Base-by-base conservation (phyloP, 371 early-diverging fungal species). In the Mucor saturninus region DNA sequence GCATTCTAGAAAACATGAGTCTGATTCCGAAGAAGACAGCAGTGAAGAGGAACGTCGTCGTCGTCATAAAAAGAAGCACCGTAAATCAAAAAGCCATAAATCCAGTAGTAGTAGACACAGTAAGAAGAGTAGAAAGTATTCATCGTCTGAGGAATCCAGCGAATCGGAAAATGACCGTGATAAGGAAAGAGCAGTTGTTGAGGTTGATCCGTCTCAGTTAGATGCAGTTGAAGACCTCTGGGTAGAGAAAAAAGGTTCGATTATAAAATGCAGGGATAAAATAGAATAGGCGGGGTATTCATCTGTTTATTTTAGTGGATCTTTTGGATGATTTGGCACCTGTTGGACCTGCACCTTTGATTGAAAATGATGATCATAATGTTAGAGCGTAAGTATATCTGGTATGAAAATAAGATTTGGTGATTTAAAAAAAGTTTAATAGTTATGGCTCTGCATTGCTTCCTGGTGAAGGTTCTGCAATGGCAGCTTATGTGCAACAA, bases 401-500 rank as follows among this genome's bases (percentile, higher is more conserved):
- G 65, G 65, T 73, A 37, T 13, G 43, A 59, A 43, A 43, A 7
- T 28, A 56, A 28, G 9, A 37, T 31, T n/a, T n/a, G 32, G 46
- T 26, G 15, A 52, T 30, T 42, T 10, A 68, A 37, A 60, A 65
- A 11, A 38, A 54, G 30, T 51, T 40, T 2, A 43, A 84, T 80
- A 50, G 50, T 39, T 95, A 93, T 73, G 96, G 96, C 68, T 86
- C 89, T 4, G 90, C 93, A 2, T 60, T 82, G 37, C 64, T 82
- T 46, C 79, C 83, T 32, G 79, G 83, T 72, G 79, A 82, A 77
- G 83, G 83, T 64, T 79, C 83, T 10, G 83, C 80, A 11, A 77
- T 82, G 77, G 77, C 79, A 21, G 83, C 80, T 65, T 96, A 90
- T 78, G 90, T 95, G 8, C 92, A 94, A 65, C 84, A 91, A 42